Percentiles rank a stretch among this genome's conserved stretches.
phyloP scores from a whole-genome alignment of 768 basidiomycete genomes.

The Cubamyces lactineus region DNA sequence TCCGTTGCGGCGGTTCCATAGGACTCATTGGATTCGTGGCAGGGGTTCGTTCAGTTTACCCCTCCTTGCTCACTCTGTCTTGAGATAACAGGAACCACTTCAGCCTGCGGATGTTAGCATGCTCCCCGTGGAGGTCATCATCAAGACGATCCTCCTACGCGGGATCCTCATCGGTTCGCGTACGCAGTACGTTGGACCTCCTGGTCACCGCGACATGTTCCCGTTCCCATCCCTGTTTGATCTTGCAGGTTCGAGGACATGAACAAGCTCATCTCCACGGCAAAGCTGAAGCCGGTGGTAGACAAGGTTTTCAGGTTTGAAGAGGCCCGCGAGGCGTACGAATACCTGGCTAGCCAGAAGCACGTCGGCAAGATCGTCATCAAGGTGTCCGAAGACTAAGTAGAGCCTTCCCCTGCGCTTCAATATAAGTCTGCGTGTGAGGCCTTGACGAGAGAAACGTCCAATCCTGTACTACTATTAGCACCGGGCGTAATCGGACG shows the following conservation, averaged over 20 bases:
- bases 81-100: not conserved
- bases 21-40: slow-evolving; percentile 56
- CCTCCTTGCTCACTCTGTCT: not conserved
- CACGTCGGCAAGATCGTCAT: slow-evolving; percentile 68
- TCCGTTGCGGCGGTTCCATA: slow-evolving; percentile 47
- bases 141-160: slow-evolving; percentile 41
- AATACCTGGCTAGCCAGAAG: slow-evolving; percentile 53
- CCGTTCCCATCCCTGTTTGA: not conserved
- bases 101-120: slow-evolving; percentile 25
- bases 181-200: slow-evolving; percentile 60
- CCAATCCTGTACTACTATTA: too few species aligned
- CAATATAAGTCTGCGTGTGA: too few species aligned
- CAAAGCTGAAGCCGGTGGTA: slow-evolving; percentile 52
- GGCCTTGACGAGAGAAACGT: too few species aligned
- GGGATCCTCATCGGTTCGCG: slow-evolving; percentile 61
- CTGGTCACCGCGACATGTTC: too few species aligned
- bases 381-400: slow-evolving; percentile 40
- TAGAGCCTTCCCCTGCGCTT: too few species aligned
- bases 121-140: slow-evolving; percentile 24
- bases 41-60: slow-evolving; percentile 33
- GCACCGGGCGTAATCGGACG: too few species aligned
- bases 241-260: slow-evolving; percentile 59
- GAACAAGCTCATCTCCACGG: slow-evolving; percentile 50
- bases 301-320: slow-evolving; percentile 63
- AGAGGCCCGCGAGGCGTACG: slow-evolving; percentile 54